Evolutionary conservation across 164 flowering plant genomes (phyloP), one percentile per base, ranked within the genome.

Genomic region (Platanus orientalis): DNA sequence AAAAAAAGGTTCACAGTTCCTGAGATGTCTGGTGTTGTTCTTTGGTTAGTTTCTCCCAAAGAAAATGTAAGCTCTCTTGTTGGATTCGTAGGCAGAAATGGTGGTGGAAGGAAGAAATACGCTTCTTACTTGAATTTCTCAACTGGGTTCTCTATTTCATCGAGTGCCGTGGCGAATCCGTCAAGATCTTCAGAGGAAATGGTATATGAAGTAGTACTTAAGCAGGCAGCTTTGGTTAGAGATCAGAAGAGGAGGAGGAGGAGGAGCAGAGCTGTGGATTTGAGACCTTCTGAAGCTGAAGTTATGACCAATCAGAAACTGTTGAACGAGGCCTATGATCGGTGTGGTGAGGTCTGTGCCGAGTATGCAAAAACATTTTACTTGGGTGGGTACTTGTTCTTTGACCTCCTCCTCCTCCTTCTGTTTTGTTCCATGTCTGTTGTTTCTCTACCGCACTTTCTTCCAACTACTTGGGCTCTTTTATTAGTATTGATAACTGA

Each of bases 11-110:
- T 34, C 16, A 19, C 4, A 17, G 5, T 19, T 45, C 4, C 16
- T 45, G 39, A 24, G 42, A 69, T 69, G 73, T 63, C 73, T 50
- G 60, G 52, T 27, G 76, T 19, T 34, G 60, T 71, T 57, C 69
- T 73, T 53, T 69, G 84, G 81, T 74, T 73, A 62, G 66, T 64
- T 5, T 62, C 70, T 54, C 79, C 79, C 57, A 66, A 60, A 20
- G 78, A 70, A 44, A 71, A 67, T 58, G 71, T 47, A 57, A 73
- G 54, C 48, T 36, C 76, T 34, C 50, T 75, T 63, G 54, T 68
- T 30, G 62, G 65, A 26, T 40, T 65, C 42, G 12, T 51, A 9
- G 65, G 62, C 34, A 62, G 66, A 53, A 57, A 48, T 26, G 40
- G 62, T 50, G 54, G 25, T 26, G 26, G 29, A 6, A 54, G 49